Base-by-base conservation (phyloP, 2,329 filamentous ascomycete genomes). In the Sordariomycetes sp. region DNA sequence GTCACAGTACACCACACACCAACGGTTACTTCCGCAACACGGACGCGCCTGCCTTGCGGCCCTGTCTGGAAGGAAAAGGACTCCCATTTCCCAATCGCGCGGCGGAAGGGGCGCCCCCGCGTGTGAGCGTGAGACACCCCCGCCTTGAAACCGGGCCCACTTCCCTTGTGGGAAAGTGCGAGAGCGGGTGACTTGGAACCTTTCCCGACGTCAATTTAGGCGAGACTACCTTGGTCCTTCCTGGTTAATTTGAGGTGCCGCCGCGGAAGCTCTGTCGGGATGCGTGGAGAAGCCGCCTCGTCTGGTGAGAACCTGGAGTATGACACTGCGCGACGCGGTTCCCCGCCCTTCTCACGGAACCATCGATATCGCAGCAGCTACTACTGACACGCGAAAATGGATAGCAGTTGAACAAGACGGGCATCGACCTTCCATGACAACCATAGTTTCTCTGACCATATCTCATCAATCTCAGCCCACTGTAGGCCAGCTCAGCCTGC, bases 231-330 rank as follows among this genome's bases (percentile, higher is more conserved):
- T 52, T 10, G 34, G n/a, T 28, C 55, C 45, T 39, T 28, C 55
- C 55, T 52, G 55, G 55, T 48, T 56, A 56, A 56, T 56, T 56
- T 52, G 34, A 48, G 28, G 8, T 52, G 45, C 20, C 39, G 39
- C 13, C 15, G 39, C 39, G 15, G 17, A 17, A 17, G 39, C 39
- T 17, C 3, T n/a, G 39, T n/a, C 39, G 39, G 39, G 28, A 32
- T 32, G 28, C 39, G 39, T 17, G 13, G 39, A 45, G 15, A 45
- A n/a, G 39, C n/a, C 39, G 17, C n/a, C 39, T 45, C 39, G 39
- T 17, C 39, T 7, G 17, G 6, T 45, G 5, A 45, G n/a, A 7
- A n/a, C n/a, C 15, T 45, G 39, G 28, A 45, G 17, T n/a, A 13
- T 17, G 17, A 45, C n/a, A 45, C n/a, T 15, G n/a, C 13, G 39